phyloP scores from a whole-genome alignment of 129 eudicot species.

The Apium graveolens region DNA sequence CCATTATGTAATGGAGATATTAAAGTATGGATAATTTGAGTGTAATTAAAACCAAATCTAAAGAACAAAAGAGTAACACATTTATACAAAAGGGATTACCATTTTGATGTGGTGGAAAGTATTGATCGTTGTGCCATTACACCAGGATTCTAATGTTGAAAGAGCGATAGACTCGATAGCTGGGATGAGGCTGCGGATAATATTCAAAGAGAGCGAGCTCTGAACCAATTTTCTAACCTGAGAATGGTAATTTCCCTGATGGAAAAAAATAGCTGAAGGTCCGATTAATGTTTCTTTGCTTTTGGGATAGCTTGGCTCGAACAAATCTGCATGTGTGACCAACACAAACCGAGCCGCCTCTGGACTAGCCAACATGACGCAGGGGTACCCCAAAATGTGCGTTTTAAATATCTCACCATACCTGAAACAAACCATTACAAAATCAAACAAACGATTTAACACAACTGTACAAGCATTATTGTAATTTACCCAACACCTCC shows the following conservation, averaged over 20 bases:
- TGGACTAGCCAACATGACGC: conserved; percentile 46
- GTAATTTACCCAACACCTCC: too few species aligned
- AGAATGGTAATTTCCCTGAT: conserved; percentile 39
- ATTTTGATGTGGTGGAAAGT: conserved; percentile 42
- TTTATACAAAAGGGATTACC: conserved; percentile 1
- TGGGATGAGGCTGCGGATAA: conserved; percentile 26
- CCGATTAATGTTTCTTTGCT: conserved; percentile 44
- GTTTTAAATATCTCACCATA: conserved; percentile 43
- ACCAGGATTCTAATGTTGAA: conserved; percentile 29
- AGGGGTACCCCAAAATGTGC: conserved; percentile 37
- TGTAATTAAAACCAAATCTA: too few species aligned
- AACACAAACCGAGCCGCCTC: conserved; percentile 37
- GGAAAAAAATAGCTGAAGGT: conserved; percentile 39
- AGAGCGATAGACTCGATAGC: conserved; percentile 25
- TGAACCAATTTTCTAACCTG: conserved; percentile 40
- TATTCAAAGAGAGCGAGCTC: conserved; percentile 27
- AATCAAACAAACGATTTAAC: neutral
- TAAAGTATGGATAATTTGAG: neutral
- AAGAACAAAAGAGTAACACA: neutral
- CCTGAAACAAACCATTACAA: conserved; percentile 11
- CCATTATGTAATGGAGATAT: too few species aligned
- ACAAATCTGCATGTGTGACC: conserved; percentile 35
- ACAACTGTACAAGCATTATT: too few species aligned
- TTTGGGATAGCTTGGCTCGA: conserved; percentile 42
- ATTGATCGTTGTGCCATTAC: conserved; percentile 26